Base-by-base conservation (phyloP, 2,329 filamentous ascomycete genomes). In the Aspergillus sergii region DNA sequence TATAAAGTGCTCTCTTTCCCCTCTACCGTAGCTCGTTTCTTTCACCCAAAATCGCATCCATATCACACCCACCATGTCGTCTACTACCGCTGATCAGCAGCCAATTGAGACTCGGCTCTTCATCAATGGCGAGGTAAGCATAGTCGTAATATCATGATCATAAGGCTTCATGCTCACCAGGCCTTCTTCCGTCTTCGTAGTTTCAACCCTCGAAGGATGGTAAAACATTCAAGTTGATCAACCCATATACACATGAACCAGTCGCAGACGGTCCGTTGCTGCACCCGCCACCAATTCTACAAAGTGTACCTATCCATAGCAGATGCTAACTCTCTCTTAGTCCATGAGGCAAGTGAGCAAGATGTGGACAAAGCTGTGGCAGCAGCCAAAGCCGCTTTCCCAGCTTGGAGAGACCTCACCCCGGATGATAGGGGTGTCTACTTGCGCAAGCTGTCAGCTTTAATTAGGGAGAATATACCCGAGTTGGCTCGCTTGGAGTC, bases 361-460 rank as follows among this genome's bases (percentile, higher is more conserved):
- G 77, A 79, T 51, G 73, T 75, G 21, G 69, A 79, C 59, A 68
- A 70, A 28, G 78, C 78, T 11, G 77, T 79, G 26, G 70, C 70
- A 26, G 76, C 75, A n/a, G 77, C 77, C 51, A 71, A 75, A 57
- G 71, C 72, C 16, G 77, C 78, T 4, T 78, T 78, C 59, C 75
- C 76, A 34, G 66, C 74, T 32, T 80, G 77, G 77, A 71, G 73
- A 19, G 74, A 77, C 12, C 69, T 79, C n/a, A 72, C 73, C 3
- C 72, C 76, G 8, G 64, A 69, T 30, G 64, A 73, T 41, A 69
- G 78, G 14, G 74, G 73, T 7, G 64, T 30, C 12, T 75, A 74
- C 36, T 60, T 79, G n/a, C 74, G 71, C 57, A 77, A 74, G 43
- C 63, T 79, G 14, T 70, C 76, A 1, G 61, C 64, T 7, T 65